Evolutionary conservation across 2,329 filamentous ascomycete genomes (phyloP), one percentile per base, ranked within the genome.

Genomic region (Neonectria faginata): DNA sequence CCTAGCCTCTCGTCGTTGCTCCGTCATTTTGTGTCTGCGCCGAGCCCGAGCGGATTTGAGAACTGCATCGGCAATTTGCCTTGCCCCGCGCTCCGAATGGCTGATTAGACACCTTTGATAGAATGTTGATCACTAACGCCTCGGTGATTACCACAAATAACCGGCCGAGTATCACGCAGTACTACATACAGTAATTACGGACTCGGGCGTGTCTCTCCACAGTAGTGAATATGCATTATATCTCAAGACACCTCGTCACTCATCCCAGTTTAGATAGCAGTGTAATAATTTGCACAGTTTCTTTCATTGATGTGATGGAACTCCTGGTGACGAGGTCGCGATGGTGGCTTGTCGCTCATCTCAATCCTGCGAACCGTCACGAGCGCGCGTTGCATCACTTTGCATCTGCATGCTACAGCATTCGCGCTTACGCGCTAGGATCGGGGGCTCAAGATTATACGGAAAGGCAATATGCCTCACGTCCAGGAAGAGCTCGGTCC

Each of bases 31-130:
- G 51, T 39, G 57, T 52, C 53, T 59, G 41, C 61, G 65, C 71
- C 72, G 72, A 74, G 62, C 29, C 68, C 57, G 71, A 68, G 62
- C 72, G 72, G 72, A 52, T 64, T 64, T 67, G 54, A 57, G 53
- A 47, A 54, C 60, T 57, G 48, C 50, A 31, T 69, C 72, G 72
- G 67, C 64, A 55, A 73, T 71, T 67, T 67, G 45, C 44, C 55
- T 66, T 64, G 47, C 56, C 62, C 68, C 62, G 62, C 60, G 48
- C 60, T 67, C 64, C 57, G 62, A 68, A 57, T 64, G 44, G 27
- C 27, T 51, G 18, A 25, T 71, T 68, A 56, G 60, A 57, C 59
- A 29, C 8, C 41, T 6, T 54, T 33, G 14, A 48, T 47, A 8
- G 39, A 25, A 25, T 31, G 50, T 11, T 39, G 57, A 27, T 60